Evolutionary conservation across 2,329 filamentous ascomycete genomes (phyloP).

Genomic region (Colletotrichum plurivorum): DNA sequence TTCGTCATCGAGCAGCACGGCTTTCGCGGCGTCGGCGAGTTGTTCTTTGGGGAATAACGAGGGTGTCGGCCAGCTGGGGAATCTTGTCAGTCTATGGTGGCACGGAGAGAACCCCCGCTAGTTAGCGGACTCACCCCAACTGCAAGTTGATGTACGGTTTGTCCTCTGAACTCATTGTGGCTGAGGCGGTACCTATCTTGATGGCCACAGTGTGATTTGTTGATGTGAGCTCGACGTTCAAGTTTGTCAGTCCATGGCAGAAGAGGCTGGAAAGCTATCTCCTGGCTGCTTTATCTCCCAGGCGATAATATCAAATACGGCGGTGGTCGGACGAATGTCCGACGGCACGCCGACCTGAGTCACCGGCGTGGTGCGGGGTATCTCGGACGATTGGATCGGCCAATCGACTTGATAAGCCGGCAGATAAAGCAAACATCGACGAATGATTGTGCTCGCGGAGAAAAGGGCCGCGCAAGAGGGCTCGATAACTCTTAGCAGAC

Average conservation of each 20-base stretch:
- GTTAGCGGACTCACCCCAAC: neutral
- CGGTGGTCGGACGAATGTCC: neutral
- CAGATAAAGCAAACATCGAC: too few relatives aligned
- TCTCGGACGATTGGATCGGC: too few relatives aligned
- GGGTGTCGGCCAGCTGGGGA: slow-evolving; percentile 76
- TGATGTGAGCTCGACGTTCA: neutral
- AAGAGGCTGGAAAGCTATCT: neutral
- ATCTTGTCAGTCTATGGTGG: slow-evolving; percentile 20
- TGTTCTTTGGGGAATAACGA: slow-evolving; percentile 75
- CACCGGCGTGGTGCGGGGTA: too few relatives aligned
- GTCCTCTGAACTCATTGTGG: neutral
- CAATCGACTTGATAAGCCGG: too few relatives aligned
- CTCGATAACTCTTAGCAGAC: too few relatives aligned
- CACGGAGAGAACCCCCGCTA: neutral
- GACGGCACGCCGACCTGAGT: neutral
- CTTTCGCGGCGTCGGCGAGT: slow-evolving; percentile 72
- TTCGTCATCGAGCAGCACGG: slow-evolving; percentile 71
- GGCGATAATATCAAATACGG: neutral
- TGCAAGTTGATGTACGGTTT: neutral
- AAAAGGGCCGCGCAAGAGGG: too few relatives aligned
- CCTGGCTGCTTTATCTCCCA: neutral
- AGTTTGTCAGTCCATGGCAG: neutral
- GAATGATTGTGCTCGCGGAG: too few relatives aligned
- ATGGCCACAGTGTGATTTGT: neutral
- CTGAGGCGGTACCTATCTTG: too few relatives aligned